Percentiles rank a stretch among this genome's conserved stretches.
Conservation (phyloP, 1,284 basidiomycete genomes). For the Schizophyllum amplum region DNA sequence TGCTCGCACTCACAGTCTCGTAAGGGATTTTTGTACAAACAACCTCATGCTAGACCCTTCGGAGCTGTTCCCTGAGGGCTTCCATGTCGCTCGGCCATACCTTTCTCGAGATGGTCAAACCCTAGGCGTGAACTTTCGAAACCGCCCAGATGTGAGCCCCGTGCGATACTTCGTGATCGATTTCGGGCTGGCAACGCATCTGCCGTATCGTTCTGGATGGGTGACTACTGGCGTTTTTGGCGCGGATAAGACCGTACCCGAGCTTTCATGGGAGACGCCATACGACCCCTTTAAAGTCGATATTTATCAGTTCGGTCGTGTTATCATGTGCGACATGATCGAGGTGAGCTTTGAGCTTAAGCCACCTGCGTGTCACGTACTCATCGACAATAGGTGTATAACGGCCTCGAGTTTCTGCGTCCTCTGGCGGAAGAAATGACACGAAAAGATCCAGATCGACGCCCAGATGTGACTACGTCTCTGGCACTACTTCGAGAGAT, state of each 20-base stretch:
- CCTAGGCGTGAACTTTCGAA: not conserved
- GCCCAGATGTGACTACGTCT: too few species aligned
- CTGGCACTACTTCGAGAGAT: too few species aligned
- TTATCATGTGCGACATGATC: slow-evolving; percentile 2
- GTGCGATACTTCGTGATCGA: slow-evolving; percentile 1
- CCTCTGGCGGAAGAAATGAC: too few species aligned
- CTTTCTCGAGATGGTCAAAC: too few species aligned
- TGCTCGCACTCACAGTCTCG: not conserved
- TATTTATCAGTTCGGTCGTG: slow-evolving; percentile 16
- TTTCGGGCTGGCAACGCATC: not conserved
- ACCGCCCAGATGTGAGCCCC: not conserved
- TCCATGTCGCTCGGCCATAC: not conserved
- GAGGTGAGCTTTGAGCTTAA: too few species aligned
- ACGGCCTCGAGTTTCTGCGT: too few species aligned
- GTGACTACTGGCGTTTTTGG: slow-evolving; percentile 3
- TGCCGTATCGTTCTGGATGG: too few species aligned
- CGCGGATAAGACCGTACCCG: slow-evolving; percentile 14
- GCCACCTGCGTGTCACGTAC: too few species aligned
- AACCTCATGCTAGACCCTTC: slow-evolving; percentile 5
- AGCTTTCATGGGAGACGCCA: slow-evolving; percentile 6
- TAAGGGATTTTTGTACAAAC: not conserved
- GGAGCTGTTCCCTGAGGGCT: not conserved
- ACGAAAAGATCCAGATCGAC: too few species aligned
- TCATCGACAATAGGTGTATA: too few species aligned
- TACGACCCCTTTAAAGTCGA: slow-evolving; percentile 16